Base-by-base conservation (phyloP, 805 yeast species). In the Vanderwaltozyma polyspora region DNA sequence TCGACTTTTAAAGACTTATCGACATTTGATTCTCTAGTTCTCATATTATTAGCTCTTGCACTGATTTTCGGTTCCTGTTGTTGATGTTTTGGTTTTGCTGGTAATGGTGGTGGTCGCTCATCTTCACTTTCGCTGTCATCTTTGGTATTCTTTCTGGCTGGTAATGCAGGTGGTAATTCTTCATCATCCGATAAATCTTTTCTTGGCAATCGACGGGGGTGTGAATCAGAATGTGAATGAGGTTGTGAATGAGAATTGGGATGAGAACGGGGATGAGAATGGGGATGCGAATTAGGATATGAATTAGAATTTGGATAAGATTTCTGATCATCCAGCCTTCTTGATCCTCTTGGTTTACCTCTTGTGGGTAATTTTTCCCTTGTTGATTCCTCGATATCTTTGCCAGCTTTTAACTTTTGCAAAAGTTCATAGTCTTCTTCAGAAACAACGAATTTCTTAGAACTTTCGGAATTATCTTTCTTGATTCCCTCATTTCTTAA, bases 351-450 rank as follows among this genome's bases (percentile, higher is more conserved):
- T 4, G 55, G 51, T 31, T 39, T 42, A 6, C 55, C 57, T 26
- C 57, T 48, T 12, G 46, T 36, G 9, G 59, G 57, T 4, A 45
- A 16, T 14, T 28, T 17, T 15, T 23, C 24, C 13, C 13, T 3
- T 12, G 3, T 19, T 17, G 13, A 17, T 4, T 27, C 21, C 2
- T 24, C 28, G 19, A 16, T 19, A 18, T 21, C n/a, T n/a, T 18
- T 16, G 3, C 19, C 23, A 7, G 19, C 18, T 31, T 49, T 55
- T 27, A 48, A 27, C 26, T 38, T 35, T 36, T 48, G 51, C 21
- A 55, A 32, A 6, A 55, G 33, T 8, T 40, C 28, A 36, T 47
- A 55, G 30, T 55, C 60, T 18, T 52, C 59, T 28, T 51, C 51
- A 3, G 57, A 49, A 6, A 55, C 40, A 1, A 42, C 31, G 30